Conservation (phyloP, 495 filamentous ascomycete species). For the Xylaria cubensis region DNA sequence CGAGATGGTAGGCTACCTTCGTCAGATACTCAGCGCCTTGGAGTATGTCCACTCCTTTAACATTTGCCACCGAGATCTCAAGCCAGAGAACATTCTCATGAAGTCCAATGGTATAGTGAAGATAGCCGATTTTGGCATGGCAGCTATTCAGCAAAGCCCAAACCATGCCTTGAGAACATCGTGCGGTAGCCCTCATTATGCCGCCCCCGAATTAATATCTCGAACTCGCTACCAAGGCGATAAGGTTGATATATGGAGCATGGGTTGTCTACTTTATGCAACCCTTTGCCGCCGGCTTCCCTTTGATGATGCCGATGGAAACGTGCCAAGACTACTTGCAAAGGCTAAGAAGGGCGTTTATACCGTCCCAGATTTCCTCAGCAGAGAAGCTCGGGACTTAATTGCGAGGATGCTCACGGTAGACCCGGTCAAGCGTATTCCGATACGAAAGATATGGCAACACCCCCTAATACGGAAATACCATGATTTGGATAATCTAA, state of each 20-base stretch:
- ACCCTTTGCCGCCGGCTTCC: conserved; percentile 80
- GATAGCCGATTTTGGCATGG: conserved; percentile 97
- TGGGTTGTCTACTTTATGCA: conserved; percentile 88
- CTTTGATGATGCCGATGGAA: conserved; percentile 69
- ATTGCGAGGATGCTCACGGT: conserved; percentile 76
- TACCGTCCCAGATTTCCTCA: conserved; percentile 70
- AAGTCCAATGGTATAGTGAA: conserved; percentile 77
- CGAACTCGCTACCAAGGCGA: conserved; percentile 77
- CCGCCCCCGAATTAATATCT: conserved; percentile 86
- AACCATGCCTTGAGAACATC: conserved; percentile 80
- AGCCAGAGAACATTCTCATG: conserved; percentile 95
- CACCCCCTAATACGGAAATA: conserved; percentile 86
- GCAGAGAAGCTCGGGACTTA: conserved; percentile 75
- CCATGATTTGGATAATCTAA: conserved; percentile 66
- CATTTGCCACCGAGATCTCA: conserved; percentile 95
- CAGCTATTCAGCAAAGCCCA: conserved; percentile 80
- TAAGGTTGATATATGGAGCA: conserved; percentile 91
- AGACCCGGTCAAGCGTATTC: conserved; percentile 77
- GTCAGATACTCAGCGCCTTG: conserved; percentile 90
- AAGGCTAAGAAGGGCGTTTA: conserved; percentile 76
- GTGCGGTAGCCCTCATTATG: conserved; percentile 96
- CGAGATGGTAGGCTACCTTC: conserved; percentile 83
- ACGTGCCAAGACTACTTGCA: conserved; percentile 62
- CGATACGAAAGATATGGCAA: conserved; percentile 77
- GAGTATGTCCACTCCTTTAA: conserved; percentile 91